Base-by-base conservation (phyloP, 2,329 filamentous ascomycete species). In the Trichophyton rubrum region DNA sequence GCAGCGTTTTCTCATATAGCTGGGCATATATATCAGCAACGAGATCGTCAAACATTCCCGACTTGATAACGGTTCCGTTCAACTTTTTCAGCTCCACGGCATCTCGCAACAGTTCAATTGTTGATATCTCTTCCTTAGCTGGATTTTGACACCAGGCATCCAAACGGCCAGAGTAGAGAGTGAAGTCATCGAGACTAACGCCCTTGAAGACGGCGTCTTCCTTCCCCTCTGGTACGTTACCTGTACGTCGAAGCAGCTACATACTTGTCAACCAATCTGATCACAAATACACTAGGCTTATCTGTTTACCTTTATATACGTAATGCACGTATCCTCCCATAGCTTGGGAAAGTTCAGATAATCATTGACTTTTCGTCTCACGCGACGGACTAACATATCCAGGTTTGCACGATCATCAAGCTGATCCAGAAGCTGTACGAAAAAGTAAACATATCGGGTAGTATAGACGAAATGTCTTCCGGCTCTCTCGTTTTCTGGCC, bases 401-500 rank as follows among this genome's bases (percentile, higher is more conserved):
- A 96, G 78, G 65, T 86, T 90, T 30, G 79, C 72, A 24, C 89
- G 83, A 68, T 96, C 90, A 59, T 85, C 82, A 65, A 91, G 81
- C 58, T 89, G 82, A 47, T 87, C 82, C 5, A 96, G 78, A 6
- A 96, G 78, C 60, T 82, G 80, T 11, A 89, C 84, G 72, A 95
- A 89, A 69, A 93, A 93, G 17, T 85, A 84, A 1, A 90, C 87
- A 68, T 96, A 96, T 64, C 88, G 85, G 56, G 89, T 85, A 0
- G 90, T 96, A 71, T 93, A 96, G 41, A 96, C 90, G 68, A 95
- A 93, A 71, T 96, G 91, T 17, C 91, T 83, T 0, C 91, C 91
- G 0, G 90, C 79, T 22, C 86, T 79, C 71, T 96, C 91, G 55
- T 88, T 85, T 65, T 96, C 91, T 41, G 91, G 93, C 67, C 91